Evolutionary conservation across 345 rosid genomes (phyloP).

Genomic region (Syzygium oleosum): DNA sequence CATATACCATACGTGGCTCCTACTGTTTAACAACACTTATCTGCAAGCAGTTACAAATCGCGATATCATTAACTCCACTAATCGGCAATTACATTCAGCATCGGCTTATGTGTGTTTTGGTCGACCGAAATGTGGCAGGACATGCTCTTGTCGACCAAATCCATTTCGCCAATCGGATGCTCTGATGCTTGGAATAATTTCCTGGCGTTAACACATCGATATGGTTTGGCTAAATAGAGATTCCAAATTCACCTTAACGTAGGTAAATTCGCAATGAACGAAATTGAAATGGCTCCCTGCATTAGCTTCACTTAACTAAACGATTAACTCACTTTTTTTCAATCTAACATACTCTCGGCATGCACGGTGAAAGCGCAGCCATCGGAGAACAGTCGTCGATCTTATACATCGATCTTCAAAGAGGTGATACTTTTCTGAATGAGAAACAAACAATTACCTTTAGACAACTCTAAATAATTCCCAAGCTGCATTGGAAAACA

Average conservation of each 20-base stretch:
- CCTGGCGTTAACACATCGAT: not conserved
- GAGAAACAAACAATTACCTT: not conserved
- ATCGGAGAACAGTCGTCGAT: not conserved
- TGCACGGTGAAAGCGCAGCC: not conserved
- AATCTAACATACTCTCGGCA: not conserved
- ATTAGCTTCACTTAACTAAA: no score
- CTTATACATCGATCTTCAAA: no score
- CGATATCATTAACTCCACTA: not conserved
- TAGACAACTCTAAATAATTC: not conserved
- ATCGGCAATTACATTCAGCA: not conserved
- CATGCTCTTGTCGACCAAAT: not conserved
- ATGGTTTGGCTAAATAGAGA: not conserved
- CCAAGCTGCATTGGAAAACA: not conserved
- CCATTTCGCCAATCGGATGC: not conserved
- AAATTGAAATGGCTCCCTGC: not conserved
- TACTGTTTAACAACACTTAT: not conserved
- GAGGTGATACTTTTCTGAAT: not conserved
- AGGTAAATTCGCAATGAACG: not conserved
- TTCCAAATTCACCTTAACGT: not conserved
- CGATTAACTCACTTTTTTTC: not conserved
- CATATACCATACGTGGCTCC: not conserved
- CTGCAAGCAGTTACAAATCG: not conserved
- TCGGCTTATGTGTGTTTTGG: accelerated
- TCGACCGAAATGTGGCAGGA: not conserved
- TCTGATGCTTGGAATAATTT: not conserved